These are phyloP conservation scores for Pseudogymnoascus sp. DNA, from an alignment of 2,329 filamentous ascomycete species.

Conservation along the genomic window DNA sequence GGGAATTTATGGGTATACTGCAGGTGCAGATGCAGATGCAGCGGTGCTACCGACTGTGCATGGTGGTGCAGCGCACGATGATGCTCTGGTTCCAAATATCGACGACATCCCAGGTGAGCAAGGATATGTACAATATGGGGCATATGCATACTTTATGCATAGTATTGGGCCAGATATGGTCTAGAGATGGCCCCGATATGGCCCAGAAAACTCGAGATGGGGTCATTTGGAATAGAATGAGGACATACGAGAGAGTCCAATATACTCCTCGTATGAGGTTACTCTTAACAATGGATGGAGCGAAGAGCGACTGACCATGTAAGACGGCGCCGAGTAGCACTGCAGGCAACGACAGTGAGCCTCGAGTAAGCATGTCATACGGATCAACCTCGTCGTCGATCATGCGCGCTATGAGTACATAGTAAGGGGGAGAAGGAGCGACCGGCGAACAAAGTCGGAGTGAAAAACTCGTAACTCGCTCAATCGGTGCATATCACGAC, in stretches of 20 bases:
- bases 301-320: background rate
- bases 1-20: background rate
- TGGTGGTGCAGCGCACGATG: background rate
- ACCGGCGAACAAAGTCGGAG: background rate
- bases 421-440: background rate
- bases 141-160: background rate
- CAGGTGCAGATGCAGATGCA: background rate
- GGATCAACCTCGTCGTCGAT: background rate
- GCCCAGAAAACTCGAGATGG: background rate
- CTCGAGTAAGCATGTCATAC: background rate
- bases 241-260: background rate
- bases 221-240: background rate
- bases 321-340: background rate
- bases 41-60: too few species aligned
- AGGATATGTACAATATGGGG: background rate
- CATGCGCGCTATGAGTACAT: background rate
- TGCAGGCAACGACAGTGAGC: background rate
- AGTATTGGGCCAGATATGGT: background rate
- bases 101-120: background rate
- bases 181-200: background rate
- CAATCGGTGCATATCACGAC: conserved; percentile 3
- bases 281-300: background rate
- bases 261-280: background rate
- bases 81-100: background rate
- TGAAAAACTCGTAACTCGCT: background rate